Percentiles rank a stretch among this genome's conserved stretches.
Conservation (phyloP, 2,329 filamentous ascomycete genomes). For the Fusarium succisae region DNA sequence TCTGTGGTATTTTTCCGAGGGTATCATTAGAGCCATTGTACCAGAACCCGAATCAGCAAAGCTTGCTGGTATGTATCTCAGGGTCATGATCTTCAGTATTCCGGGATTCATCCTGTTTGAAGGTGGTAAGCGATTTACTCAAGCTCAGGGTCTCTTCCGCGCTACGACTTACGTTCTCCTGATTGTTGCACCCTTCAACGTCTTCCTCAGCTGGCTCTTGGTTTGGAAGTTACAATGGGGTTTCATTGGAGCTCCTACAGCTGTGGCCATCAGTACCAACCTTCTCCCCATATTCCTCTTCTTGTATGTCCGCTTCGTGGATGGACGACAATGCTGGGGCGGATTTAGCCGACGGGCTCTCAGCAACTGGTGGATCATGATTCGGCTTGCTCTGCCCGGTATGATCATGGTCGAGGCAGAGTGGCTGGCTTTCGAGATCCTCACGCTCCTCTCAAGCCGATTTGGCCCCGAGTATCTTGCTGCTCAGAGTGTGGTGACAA, state of each 20-base stretch:
- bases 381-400: conserved; percentile 86
- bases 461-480: conserved; percentile 83
- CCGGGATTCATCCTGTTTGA: conserved; percentile 83
- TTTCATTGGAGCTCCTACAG: conserved; percentile 84
- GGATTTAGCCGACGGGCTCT: conserved; percentile 78
- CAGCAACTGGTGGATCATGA: conserved; percentile 82
- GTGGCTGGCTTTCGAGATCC: conserved; percentile 90
- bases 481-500: conserved; percentile 86
- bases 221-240: conserved; percentile 76
- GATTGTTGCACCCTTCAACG: conserved; percentile 79
- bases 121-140: conserved; percentile 80
- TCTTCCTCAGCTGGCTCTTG: conserved; percentile 80
- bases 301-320: conserved; percentile 78
- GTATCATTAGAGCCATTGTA: conserved; percentile 63
- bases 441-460: conserved; percentile 84
- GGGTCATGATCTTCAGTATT: conserved; percentile 75
- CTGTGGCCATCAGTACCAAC: conserved; percentile 80
- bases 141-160: conserved; percentile 83
- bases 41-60: conserved; percentile 67
- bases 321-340: conserved; percentile 83
- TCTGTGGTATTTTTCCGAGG: conserved; percentile 75
- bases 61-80: conserved; percentile 77
- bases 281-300: conserved; percentile 81
- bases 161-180: conserved; percentile 82
- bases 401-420: conserved; percentile 95